Conservation (phyloP, 352 stramenopile genomes). For the Halophytophthora polymorphica region DNA sequence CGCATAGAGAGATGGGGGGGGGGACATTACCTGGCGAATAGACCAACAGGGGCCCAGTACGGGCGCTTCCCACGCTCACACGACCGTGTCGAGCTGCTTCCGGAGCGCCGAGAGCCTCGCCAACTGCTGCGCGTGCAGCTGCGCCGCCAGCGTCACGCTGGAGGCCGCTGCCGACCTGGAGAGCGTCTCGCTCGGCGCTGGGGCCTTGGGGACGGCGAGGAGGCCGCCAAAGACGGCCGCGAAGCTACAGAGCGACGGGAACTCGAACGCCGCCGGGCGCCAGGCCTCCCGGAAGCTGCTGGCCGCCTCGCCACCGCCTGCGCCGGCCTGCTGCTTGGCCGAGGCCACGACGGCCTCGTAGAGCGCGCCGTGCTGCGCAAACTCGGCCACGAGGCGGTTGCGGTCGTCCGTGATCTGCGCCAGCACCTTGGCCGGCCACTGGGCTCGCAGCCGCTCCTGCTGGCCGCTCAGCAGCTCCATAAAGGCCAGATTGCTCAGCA, state of each 20-base stretch:
- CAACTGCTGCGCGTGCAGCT: conserved; percentile 40
- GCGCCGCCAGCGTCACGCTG: conserved; percentile 31
- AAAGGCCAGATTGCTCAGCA: conserved; percentile 42
- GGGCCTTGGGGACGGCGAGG: conserved; percentile 21
- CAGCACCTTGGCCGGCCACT: conserved; percentile 46
- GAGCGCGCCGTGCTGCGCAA: conserved; percentile 31
- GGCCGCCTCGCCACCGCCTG: conserved; percentile 8
- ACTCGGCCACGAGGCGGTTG: conserved; percentile 49
- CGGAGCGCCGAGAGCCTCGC: conserved; percentile 28
- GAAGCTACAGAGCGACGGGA: conserved; percentile 38
- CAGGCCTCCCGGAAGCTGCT: conserved; percentile 32
- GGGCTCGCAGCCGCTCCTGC: conserved; percentile 35
- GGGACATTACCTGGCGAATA: neutral
- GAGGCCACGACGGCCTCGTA: conserved; percentile 35
- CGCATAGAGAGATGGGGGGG: conserved; percentile 5
- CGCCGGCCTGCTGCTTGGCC: conserved; percentile 34
- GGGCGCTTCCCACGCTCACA: conserved; percentile 1
- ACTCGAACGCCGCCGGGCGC: conserved; percentile 32
- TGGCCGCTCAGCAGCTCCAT: conserved; percentile 54
- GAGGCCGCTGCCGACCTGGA: conserved; percentile 16
- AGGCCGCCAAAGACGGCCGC: conserved; percentile 38
- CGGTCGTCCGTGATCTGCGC: conserved; percentile 55
- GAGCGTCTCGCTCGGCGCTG: neutral
- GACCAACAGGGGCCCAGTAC: neutral
- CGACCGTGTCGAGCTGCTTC: conserved; percentile 36